Percentiles rank a stretch among this genome's conserved stretches.
Conservation (phyloP, 2,329 filamentous ascomycete genomes). For the Myotisia sp. region DNA sequence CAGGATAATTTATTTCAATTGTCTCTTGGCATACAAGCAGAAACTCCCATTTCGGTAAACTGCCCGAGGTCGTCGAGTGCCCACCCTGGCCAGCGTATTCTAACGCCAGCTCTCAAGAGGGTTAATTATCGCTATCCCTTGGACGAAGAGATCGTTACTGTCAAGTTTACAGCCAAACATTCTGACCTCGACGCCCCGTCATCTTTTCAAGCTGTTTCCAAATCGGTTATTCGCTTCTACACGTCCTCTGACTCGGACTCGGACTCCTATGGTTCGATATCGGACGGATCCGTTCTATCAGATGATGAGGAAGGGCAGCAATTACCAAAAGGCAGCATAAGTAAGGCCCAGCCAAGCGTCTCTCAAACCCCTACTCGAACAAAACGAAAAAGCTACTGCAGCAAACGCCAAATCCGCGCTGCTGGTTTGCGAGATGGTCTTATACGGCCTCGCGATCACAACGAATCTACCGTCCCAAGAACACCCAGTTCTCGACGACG, state of each 20-base stretch:
- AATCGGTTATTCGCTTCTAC: slow-evolving; percentile 15
- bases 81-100: slow-evolving; percentile 19
- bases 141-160: slow-evolving; percentile 45
- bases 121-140: slow-evolving; percentile 43
- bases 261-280: slow-evolving; percentile 16
- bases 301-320: slow-evolving; percentile 19
- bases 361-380: slow-evolving; percentile 6
- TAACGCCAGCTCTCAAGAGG: slow-evolving; percentile 43
- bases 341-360: not conserved
- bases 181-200: slow-evolving; percentile 33
- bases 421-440: slow-evolving; percentile 28
- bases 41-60: slow-evolving; percentile 11
- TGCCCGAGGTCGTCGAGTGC: slow-evolving; percentile 21
- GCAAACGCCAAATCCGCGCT: slow-evolving; percentile 24
- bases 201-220: slow-evolving; percentile 9
- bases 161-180: slow-evolving; percentile 41
- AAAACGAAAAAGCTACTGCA: slow-evolving; percentile 8
- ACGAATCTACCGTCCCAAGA: slow-evolving; percentile 21
- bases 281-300: slow-evolving; percentile 19
- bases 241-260: slow-evolving; percentile 16
- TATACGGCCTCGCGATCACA: slow-evolving; percentile 20
- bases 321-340: slow-evolving; percentile 6
- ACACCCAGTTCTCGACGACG: slow-evolving; percentile 41
- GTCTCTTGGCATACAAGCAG: too few species aligned
- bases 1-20: too few species aligned